Evolutionary conservation across 164 flowering plant species (phyloP), one percentile per base, ranked within the genome.

Genomic region (Piper betle): DNA sequence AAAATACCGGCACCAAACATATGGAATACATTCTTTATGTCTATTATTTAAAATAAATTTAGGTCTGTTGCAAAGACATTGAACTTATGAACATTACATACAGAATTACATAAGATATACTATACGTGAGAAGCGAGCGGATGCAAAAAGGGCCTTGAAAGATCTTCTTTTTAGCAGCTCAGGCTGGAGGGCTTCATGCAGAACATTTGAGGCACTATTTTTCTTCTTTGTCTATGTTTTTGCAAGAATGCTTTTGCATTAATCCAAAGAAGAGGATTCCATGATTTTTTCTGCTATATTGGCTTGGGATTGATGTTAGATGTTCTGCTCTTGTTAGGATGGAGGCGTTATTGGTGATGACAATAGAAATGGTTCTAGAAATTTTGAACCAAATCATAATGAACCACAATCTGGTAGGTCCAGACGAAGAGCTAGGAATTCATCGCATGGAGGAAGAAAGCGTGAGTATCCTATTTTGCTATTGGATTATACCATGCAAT

Each of bases 81-180:
- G 33, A 9, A 25, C 16, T 20, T 15, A n/a, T n/a, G 17, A 13
- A 25, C 25, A 42, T n/a, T 46, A 10, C 53, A 48, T 57, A 12
- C 87, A 85, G 93, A 76, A 63, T 59, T 62, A 74, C 42, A 37
- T 79, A 59, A 77, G 74, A 74, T 84, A 69, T 68, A 60, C 69
- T 65, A 70, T 65, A 37, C 95, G 91, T 58, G 81, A 82, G 65
- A 90, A 78, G 78, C 92, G 88, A 59, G 78, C 92, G 65, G 92
- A 84, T 77, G 57, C 84, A 62, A 90, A 82, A 76, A 85, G 71
- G 73, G 92, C 91, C 59, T 69, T 90, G 62, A 82, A 80, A 48
- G 68, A 76, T 71, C 79, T 87, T 55, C 80, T 86, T 33, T 76
- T 13, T 64, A 70, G 71, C 8, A 71, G 72, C 59, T 81, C 85